These are phyloP conservation scores for Skeletonema grethae DNA, from an alignment of 108 stramenopile species.

Conservation along the genomic window DNA sequence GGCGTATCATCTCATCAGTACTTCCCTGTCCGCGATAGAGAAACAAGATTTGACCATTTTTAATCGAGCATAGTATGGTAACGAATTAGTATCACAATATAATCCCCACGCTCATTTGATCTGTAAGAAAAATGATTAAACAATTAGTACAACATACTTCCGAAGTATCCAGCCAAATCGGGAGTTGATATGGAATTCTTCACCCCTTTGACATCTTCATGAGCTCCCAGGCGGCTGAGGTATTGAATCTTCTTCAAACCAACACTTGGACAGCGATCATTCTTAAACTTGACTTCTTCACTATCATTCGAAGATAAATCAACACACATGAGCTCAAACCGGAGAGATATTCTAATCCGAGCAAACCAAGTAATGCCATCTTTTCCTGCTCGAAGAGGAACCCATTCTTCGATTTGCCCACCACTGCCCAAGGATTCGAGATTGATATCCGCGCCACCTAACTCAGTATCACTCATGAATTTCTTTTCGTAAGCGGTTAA, in stretches of 20 bases:
- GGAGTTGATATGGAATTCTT: conserved; percentile 43
- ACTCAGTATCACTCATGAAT: conserved; percentile 77
- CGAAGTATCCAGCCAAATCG: conserved; percentile 40
- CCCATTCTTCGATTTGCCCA: conserved; percentile 90
- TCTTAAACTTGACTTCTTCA: conserved; percentile 19
- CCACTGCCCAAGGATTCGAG: conserved; percentile 73
- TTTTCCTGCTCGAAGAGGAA: conserved; percentile 76
- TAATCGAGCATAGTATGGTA: too few species aligned
- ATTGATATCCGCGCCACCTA: conserved; percentile 82
- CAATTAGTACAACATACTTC: conserved; percentile 8
- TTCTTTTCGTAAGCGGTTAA: conserved; percentile 89
- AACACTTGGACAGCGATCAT: conserved; percentile 63
- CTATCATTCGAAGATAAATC: conserved; percentile 35
- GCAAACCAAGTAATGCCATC: conserved; percentile 86
- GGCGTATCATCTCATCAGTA: too few species aligned
- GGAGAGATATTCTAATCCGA: conserved; percentile 76
- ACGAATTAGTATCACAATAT: too few species aligned
- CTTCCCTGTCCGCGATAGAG: too few species aligned
- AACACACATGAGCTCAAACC: conserved; percentile 86
- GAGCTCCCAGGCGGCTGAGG: conserved; percentile 66
- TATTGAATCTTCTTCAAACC: conserved; percentile 72
- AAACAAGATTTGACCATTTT: too few species aligned
- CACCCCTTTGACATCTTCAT: conserved; percentile 57
- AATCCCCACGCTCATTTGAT: too few species aligned
- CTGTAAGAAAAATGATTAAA: background rate